These are phyloP conservation scores for Alopecurus myosuroides DNA, from an alignment of 176 grass and related monocot species.

Conservation along the genomic window DNA sequence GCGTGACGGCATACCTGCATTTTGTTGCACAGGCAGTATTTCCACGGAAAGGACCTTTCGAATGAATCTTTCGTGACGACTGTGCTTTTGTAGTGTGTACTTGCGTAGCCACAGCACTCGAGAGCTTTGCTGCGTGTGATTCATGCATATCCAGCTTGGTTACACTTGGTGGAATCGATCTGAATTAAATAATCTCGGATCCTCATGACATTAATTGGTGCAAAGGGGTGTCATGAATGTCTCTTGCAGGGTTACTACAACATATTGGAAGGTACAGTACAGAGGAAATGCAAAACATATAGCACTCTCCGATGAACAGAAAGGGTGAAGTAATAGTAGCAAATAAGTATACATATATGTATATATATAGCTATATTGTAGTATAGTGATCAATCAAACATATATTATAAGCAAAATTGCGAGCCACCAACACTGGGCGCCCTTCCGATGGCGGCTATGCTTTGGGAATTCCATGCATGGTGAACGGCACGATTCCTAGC, in stretches of 20 bases:
- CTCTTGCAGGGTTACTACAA: background rate
- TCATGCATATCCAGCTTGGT: background rate
- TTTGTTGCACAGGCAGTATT: background rate
- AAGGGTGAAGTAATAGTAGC: background rate
- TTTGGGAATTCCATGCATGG: background rate
- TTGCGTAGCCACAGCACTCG: constrained; percentile 15
- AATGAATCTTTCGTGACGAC: constrained; percentile 19
- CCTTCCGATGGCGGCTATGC: background rate
- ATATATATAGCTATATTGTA: background rate
- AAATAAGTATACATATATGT: background rate
- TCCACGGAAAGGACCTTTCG: background rate
- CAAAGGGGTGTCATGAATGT: background rate
- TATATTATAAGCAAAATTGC: constrained; percentile 16
- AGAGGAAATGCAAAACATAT: background rate
- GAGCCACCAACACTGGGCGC: background rate
- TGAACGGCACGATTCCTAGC: constrained; percentile 3
- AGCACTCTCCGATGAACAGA: constrained; percentile 1
- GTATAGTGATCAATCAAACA: background rate
- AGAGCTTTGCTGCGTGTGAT: background rate
- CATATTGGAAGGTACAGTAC: background rate
- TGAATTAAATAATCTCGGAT: background rate
- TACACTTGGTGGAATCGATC: background rate
- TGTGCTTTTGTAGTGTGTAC: background rate
- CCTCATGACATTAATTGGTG: background rate
- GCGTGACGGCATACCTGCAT: background rate